phyloP scores from a whole-genome alignment of 139 green algal genomes.

The Picochlorum costavermella region DNA sequence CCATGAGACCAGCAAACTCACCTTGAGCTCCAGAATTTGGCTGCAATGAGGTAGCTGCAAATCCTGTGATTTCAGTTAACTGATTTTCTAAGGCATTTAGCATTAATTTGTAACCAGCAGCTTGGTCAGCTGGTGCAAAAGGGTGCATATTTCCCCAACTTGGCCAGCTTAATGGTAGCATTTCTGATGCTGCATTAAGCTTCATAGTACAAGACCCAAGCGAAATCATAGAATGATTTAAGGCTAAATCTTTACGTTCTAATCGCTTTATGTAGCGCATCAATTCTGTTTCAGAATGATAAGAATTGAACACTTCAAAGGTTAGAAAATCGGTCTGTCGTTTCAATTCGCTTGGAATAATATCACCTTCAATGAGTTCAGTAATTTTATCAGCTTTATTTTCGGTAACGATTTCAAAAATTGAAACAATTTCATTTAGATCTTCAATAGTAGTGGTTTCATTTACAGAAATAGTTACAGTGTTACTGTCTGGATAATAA shows the following conservation, averaged over 20 bases:
- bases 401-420: constrained; percentile 59
- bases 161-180: constrained; percentile 97
- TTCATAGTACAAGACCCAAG: constrained; percentile 99
- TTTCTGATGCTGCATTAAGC: constrained; percentile 93
- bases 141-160: constrained; percentile 96
- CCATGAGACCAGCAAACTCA: constrained; percentile 98
- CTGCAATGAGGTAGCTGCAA: constrained; percentile 94
- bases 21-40: constrained; percentile 91
- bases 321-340: constrained; percentile 64
- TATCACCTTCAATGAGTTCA: constrained; percentile 58
- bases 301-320: constrained; percentile 84
- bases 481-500: constrained; percentile 55
- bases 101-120: constrained; percentile 91
- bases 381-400: constrained; percentile 41
- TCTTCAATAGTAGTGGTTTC: constrained; percentile 87
- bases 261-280: constrained; percentile 93
- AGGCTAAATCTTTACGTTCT: constrained; percentile 91
- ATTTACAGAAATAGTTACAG: constrained; percentile 78
- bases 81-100: constrained; percentile 84
- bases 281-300: constrained; percentile 91
- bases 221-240: constrained; percentile 97
- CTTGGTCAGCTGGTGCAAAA: constrained; percentile 84
- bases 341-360: constrained; percentile 53
- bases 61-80: constrained; percentile 94
- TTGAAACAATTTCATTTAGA: constrained; percentile 75